phyloP scores from a whole-genome alignment of 192 early-diverging fungal genomes.

The Helicostylum pulchrum region DNA sequence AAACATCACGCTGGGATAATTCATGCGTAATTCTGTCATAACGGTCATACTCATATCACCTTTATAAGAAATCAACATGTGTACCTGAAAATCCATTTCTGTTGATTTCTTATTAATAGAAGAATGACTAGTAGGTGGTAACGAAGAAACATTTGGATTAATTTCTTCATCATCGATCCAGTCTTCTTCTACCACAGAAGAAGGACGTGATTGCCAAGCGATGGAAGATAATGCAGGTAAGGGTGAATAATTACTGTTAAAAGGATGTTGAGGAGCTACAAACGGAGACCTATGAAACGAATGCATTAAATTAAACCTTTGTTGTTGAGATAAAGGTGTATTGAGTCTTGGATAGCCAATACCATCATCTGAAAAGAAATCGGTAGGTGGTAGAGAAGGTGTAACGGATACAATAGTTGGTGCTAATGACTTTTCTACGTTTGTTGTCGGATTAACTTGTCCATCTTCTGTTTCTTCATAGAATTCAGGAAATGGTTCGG shows the following conservation, averaged over 20 bases:
- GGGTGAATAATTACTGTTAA: slow-evolving; percentile 10
- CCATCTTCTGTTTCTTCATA: slow-evolving; percentile 43
- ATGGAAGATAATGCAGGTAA: background rate
- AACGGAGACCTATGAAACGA: slow-evolving; percentile 37
- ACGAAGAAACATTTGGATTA: background rate
- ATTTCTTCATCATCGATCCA: slow-evolving; percentile 34
- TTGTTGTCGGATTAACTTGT: background rate
- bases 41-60: slow-evolving; percentile 73
- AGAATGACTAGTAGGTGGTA: background rate
- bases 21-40: slow-evolving; percentile 65
- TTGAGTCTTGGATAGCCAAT: background rate
- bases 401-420: background rate
- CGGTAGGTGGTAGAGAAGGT: background rate
- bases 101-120: slow-evolving; percentile 7
- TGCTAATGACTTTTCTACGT: background rate
- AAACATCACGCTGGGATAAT: slow-evolving; percentile 74
- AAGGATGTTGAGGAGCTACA: slow-evolving; percentile 38
- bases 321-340: slow-evolving; percentile 20
- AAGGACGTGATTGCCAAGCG: slow-evolving; percentile 3
- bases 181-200: slow-evolving; percentile 12
- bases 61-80: slow-evolving; percentile 59
- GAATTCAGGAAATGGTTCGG: slow-evolving; percentile 75
- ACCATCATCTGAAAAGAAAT: slow-evolving; percentile 26
- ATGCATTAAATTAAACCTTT: slow-evolving; percentile 28
- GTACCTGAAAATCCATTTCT: slow-evolving; percentile 68